Percentiles rank a stretch among this genome's conserved stretches.
phyloP scores from a whole-genome alignment of 2,329 filamentous ascomycete genomes.

The Trichoderma sp. region DNA sequence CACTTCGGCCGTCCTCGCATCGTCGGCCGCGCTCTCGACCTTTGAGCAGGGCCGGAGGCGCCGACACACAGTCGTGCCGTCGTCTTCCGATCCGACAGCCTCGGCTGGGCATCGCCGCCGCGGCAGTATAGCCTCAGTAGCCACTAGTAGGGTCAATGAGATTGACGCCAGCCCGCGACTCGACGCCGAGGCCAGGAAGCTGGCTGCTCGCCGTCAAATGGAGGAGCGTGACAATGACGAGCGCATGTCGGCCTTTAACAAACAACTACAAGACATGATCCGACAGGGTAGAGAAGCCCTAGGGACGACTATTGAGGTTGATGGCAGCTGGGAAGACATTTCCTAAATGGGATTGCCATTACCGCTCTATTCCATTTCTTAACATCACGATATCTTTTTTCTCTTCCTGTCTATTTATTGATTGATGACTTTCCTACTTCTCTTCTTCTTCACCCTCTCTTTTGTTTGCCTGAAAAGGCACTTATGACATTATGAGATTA shows the following conservation, averaged over 20 bases:
- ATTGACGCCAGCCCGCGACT: slow-evolving; percentile 47
- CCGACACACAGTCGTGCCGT: slow-evolving; percentile 12
- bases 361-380: background rate
- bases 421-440: background rate
- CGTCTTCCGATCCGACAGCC: slow-evolving; percentile 1
- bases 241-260: slow-evolving; percentile 75
- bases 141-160: slow-evolving; percentile 33
- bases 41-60: slow-evolving; percentile 24
- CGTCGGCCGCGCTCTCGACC: slow-evolving; percentile 28
- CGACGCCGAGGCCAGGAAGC: slow-evolving; percentile 66
- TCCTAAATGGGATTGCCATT: background rate
- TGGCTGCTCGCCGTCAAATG: slow-evolving; percentile 67
- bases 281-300: slow-evolving; percentile 83
- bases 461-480: slow-evolving; percentile 3
- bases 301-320: slow-evolving; percentile 68
- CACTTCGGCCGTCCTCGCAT: background rate
- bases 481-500: slow-evolving; percentile 18
- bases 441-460: slow-evolving; percentile 15
- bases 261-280: slow-evolving; percentile 81
- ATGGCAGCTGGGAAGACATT: slow-evolving; percentile 35
- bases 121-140: slow-evolving; percentile 43
- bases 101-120: slow-evolving; percentile 41
- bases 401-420: background rate
- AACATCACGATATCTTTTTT: background rate
- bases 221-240: slow-evolving; percentile 78